Conservation (phyloP, 2,329 filamentous ascomycete genomes). For the Lanzia echinophila region DNA sequence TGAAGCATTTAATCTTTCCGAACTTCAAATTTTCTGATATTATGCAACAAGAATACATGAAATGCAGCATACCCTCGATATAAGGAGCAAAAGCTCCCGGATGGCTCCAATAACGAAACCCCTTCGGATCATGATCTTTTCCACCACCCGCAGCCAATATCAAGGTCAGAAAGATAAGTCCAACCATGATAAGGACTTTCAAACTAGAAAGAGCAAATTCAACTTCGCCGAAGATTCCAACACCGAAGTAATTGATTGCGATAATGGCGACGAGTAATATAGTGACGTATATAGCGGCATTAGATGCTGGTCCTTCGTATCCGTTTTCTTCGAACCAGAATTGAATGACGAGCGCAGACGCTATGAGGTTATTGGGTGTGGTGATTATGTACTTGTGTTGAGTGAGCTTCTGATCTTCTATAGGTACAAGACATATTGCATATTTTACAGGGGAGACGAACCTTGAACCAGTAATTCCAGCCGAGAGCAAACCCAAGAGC, state of each 20-base stretch:
- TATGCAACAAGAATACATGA: too few species aligned
- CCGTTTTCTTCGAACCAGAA: slow-evolving; percentile 60
- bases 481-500: slow-evolving; percentile 68
- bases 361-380: slow-evolving; percentile 78
- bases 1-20: too few species aligned
- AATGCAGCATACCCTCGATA: neutral
- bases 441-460: neutral
- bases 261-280: slow-evolving; percentile 59
- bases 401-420: neutral
- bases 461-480: slow-evolving; percentile 28
- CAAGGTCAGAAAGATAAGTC: slow-evolving; percentile 58
- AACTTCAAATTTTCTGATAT: too few species aligned
- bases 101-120: slow-evolving; percentile 44
- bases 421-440: too few species aligned
- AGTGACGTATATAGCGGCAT: slow-evolving; percentile 75
- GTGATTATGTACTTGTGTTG: slow-evolving; percentile 64
- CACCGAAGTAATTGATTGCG: slow-evolving; percentile 57
- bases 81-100: slow-evolving; percentile 32
- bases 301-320: slow-evolving; percentile 39
- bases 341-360: slow-evolving; percentile 68
- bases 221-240: slow-evolving; percentile 34
- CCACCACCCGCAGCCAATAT: slow-evolving; percentile 60
- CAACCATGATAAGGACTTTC: slow-evolving; percentile 62
- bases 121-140: slow-evolving; percentile 46
- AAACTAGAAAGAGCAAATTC: slow-evolving; percentile 57